Evolutionary conservation across 352 stramenopile genomes (phyloP), one percentile per base, ranked within the genome.

Genomic region (Peronosclerospora sorghi): DNA sequence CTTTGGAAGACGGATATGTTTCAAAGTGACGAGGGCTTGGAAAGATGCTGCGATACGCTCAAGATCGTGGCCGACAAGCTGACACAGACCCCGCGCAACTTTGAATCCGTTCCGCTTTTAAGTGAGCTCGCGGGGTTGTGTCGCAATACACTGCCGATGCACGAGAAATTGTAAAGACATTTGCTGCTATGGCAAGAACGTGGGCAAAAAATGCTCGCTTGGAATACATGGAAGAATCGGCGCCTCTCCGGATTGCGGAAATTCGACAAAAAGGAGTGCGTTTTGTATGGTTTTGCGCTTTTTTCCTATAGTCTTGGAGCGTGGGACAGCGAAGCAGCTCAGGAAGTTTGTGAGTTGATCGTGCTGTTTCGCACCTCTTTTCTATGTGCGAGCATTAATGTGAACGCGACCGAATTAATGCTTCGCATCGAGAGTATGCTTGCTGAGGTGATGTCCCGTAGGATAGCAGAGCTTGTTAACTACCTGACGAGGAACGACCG

Each of bases 1-100:
- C 5, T 58, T 0, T 82, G 72, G 69, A 74, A 78, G 17, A 39
- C 30, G 0, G 72, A 82, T 5, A 59, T 86, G 28, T 21, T 41
- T 12, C 9, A 49, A 3, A n/a, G n/a, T 8, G 7, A 40, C 0
- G 35, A 48, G 0, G 41, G 51, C 9, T 9, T 53, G 0, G 13
- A 48, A n/a, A 43, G 69, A 9, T 58, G 61, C 10, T 50, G 43
- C 5, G 52, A 47, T 2, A 46, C 61, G 7, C 45, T 59, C 21
- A 23, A 42, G n/a, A 21, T 24, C 3, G 24, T 69, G 15, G 50
- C 55, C 3, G 34, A n/a, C 1, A 60, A 54, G 36, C 23, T 67
- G 0, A 48, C 58, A 17, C 51, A 61, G 15, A 70, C 59, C 5
- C 53, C 56, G 0, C 52, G 59, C 2, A 51, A 42, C 2, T 72